Conservation (phyloP, 768 basidiomycete species). For the Panus rudis region DNA sequence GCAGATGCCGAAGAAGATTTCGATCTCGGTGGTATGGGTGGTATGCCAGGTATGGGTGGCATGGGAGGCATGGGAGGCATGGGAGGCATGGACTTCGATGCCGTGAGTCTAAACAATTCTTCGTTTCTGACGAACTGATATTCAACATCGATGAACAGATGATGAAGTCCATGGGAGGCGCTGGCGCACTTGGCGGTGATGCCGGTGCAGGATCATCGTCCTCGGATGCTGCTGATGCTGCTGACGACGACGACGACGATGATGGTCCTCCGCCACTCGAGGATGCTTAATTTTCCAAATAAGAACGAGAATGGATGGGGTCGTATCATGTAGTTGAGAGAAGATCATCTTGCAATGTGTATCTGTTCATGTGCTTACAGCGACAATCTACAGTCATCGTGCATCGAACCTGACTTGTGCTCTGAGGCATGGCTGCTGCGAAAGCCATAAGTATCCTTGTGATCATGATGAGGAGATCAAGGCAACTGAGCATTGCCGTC, state of each 20-base stretch:
- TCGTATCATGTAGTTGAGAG: background rate
- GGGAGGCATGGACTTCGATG: conserved; percentile 60
- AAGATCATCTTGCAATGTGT: too few relatives aligned
- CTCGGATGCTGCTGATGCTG: conserved; percentile 13
- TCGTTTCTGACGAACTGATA: background rate
- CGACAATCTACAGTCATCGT: too few relatives aligned
- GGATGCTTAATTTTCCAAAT: too few relatives aligned
- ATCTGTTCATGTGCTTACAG: too few relatives aligned
- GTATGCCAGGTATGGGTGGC: conserved; percentile 50
- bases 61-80: conserved; percentile 39
- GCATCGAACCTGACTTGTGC: too few relatives aligned
- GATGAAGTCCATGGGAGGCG: conserved; percentile 31
- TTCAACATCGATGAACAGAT: conserved; percentile 29
- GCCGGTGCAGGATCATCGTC: background rate
- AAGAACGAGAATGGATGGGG: too few relatives aligned
- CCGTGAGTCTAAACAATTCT: conserved; percentile 33
- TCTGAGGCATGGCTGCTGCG: too few relatives aligned
- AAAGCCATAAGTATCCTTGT: too few relatives aligned
- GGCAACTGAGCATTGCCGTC: too few relatives aligned
- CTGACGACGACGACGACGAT: conserved; percentile 18
- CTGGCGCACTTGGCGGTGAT: conserved; percentile 14
- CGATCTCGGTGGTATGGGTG: conserved; percentile 27
- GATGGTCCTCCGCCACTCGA: conserved; percentile 81
- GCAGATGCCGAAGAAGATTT: conserved; percentile 39
- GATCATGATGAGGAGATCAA: too few relatives aligned